Evolutionary conservation across 2,329 filamentous ascomycete species (phyloP).

Genomic region (Epichloe sibirici): DNA sequence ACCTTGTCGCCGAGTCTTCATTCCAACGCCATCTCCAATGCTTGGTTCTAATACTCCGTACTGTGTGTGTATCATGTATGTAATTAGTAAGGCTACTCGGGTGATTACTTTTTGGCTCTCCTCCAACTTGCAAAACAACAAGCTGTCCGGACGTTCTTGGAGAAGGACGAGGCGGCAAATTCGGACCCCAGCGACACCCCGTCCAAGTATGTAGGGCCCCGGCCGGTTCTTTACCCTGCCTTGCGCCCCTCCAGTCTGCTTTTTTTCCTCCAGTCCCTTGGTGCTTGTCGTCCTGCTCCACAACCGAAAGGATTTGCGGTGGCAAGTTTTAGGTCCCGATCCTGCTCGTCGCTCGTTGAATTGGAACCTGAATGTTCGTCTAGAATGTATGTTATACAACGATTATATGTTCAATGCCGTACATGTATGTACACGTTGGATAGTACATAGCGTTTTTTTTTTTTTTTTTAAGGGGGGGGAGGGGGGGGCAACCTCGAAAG

Average conservation of each 20-base stretch:
- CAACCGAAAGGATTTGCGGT: background rate
- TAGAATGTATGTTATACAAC: background rate
- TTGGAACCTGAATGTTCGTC: background rate
- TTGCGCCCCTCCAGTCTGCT: background rate
- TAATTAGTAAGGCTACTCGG: background rate
- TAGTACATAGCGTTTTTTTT: too few species aligned
- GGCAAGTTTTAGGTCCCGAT: background rate
- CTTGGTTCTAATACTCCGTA: background rate
- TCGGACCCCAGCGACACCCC: background rate
- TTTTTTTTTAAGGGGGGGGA: too few species aligned
- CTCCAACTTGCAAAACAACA: background rate
- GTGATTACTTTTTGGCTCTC: background rate
- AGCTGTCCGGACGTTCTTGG: background rate
- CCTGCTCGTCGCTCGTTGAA: background rate
- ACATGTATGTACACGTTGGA: too few species aligned
- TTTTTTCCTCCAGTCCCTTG: background rate
- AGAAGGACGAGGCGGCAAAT: background rate
- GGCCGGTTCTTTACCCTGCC: background rate
- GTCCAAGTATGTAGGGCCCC: background rate
- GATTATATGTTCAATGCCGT: background rate
- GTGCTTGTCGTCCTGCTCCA: too few species aligned
- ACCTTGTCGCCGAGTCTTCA: background rate
- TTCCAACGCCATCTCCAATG: constrained; percentile 1
- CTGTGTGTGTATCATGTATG: too few species aligned
- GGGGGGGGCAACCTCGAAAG: background rate